Evolutionary conservation across 352 stramenopile species (phyloP), one percentile per base, ranked within the genome.

Genomic region (Pythium periplocum): DNA sequence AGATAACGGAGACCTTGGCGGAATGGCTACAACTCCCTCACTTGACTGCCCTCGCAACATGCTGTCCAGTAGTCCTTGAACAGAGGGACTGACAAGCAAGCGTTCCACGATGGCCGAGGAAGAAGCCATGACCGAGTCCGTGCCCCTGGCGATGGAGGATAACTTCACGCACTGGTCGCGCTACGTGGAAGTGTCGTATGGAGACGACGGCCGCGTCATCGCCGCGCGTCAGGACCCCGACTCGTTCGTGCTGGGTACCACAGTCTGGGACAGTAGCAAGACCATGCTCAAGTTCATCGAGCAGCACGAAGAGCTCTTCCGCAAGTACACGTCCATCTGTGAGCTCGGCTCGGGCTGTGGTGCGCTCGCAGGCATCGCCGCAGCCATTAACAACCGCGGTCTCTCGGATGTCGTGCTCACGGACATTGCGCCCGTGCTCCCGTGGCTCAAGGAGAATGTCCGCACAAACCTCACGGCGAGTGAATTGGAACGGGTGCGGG

Each of bases 271-370:
- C 71, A 88, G 75, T 55, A 87, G 75, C 72, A 93, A 93, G 66
- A 89, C 78, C 51, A 64, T 95, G 59, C 68, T 90, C 51, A 93
- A 90, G 68, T 93, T 82, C 67, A 81, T 91, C 48, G 84, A 95
- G 70, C 72, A 85, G 55, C 64, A 77, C 34, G 33, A 57, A 0
- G 64, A 62, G 38, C 48, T 55, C 30, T 93, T 92, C 63, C 69
- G 61, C 32, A 51, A 57, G 53, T 86, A 75, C 55, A 76, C 69
- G 45, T 83, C 69, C 42, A 81, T 89, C 50, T 90, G 78, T 48
- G 82, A 88, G 56, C 80, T 90, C 6, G 83, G 82, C 58, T 79
- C 82, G 30, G 81, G 83, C 46, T 88, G 75, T 50, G 83, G 83
- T 34, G 79, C 73, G 1, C 71, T 93, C 7, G 79, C 83, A 9